Percentiles rank a stretch among this genome's conserved stretches.
These are phyloP conservation scores for Primulina eburnea DNA, from an alignment of 257 asterid species.

Conservation along the genomic window DNA sequence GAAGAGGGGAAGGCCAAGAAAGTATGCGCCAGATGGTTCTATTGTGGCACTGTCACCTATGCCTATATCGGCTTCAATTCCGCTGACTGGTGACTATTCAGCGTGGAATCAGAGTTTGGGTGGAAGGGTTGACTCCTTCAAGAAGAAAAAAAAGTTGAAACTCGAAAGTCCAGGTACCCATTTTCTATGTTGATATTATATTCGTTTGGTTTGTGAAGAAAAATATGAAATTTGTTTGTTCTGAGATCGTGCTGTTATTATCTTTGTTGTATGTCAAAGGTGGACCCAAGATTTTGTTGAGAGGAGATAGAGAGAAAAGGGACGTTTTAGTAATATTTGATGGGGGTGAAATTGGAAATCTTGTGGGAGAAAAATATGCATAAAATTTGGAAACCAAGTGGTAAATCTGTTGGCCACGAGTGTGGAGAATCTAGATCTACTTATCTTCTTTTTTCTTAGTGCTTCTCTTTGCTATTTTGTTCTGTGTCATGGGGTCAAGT, in stretches of 20 bases:
- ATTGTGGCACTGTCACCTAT: slow-evolving; percentile 74
- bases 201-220: slow-evolving; percentile 1
- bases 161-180: slow-evolving; percentile 55
- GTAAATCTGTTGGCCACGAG: slow-evolving; percentile 3
- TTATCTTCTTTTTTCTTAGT: slow-evolving; percentile 31
- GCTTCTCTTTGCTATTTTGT: slow-evolving; percentile 32
- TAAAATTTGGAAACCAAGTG: not conserved
- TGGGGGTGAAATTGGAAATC: not conserved
- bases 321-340: not conserved
- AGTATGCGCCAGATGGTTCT: slow-evolving; percentile 68
- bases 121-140: slow-evolving; percentile 45
- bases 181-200: not conserved
- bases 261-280: not conserved
- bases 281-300: not conserved
- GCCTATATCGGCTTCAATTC: slow-evolving; percentile 96
- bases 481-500: slow-evolving; percentile 41
- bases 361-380: not conserved
- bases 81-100: slow-evolving; percentile 71
- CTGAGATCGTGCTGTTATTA: not conserved
- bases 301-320: not conserved
- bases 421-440: slow-evolving; percentile 43
- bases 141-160: slow-evolving; percentile 73
- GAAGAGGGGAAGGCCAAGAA: slow-evolving; percentile 90
- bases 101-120: slow-evolving; percentile 54
- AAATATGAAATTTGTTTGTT: slow-evolving; percentile 13